These are phyloP conservation scores for Curvularia spicifera DNA, from an alignment of 2,329 filamentous ascomycete species.

Conservation along the genomic window DNA sequence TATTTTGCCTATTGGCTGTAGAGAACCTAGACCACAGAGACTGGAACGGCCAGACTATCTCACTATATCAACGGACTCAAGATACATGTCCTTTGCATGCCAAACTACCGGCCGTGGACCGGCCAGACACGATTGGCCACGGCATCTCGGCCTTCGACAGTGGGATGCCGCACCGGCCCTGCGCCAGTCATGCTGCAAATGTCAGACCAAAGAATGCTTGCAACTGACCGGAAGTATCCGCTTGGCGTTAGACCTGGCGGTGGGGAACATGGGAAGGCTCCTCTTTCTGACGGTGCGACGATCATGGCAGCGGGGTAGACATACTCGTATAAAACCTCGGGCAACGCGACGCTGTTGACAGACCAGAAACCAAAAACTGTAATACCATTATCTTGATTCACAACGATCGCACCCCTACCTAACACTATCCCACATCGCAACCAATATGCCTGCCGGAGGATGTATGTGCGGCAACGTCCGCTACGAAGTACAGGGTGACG, in stretches of 20 bases:
- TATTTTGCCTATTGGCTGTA: not conserved
- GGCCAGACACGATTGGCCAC: not conserved
- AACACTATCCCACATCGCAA: not conserved
- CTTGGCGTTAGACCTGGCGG: conserved; percentile 1
- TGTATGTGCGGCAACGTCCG: conserved; percentile 60
- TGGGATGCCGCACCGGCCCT: not conserved
- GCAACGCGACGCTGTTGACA: not conserved
- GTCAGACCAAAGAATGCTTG: not conserved
- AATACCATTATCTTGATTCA: not conserved
- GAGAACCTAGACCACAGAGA: not conserved
- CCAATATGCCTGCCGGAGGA: conserved; percentile 48
- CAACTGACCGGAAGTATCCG: not conserved
- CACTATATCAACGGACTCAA: not conserved
- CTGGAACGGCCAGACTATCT: not conserved
- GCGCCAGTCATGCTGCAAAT: not conserved
- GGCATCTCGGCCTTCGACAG: not conserved
- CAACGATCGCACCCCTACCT: not conserved
- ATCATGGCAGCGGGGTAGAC: conserved; percentile 34
- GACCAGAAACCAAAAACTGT: not conserved
- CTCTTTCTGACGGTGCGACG: conserved; percentile 6
- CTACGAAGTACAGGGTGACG: conserved; percentile 57
- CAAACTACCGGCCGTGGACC: not conserved
- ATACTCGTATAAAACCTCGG: conserved; percentile 27
- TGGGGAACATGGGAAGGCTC: conserved; percentile 3
- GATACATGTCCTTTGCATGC: not conserved